A percentile compares a stretch with the other conserved stretches of the same genome.
These are phyloP conservation scores for Prosopis cineraria DNA, from an alignment of 306 rosid species.

Conservation along the genomic window DNA sequence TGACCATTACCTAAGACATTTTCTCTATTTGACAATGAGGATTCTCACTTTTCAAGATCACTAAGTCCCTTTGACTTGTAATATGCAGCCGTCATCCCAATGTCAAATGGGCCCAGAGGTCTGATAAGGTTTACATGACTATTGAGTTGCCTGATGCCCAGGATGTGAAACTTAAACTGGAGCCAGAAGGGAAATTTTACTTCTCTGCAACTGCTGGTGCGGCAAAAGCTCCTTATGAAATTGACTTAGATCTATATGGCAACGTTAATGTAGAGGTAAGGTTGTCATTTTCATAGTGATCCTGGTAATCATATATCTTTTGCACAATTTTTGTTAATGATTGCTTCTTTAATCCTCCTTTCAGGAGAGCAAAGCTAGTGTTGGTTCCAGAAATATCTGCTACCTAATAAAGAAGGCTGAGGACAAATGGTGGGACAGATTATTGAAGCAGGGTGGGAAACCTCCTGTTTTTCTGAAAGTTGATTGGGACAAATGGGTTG, in stretches of 20 bases:
- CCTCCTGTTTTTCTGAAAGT: slow-evolving; percentile 66
- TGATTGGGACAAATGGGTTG: slow-evolving; percentile 88
- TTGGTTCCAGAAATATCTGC: slow-evolving; percentile 59
- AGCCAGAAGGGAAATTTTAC: slow-evolving; percentile 72
- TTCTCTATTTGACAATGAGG: neutral
- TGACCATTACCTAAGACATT: neutral
- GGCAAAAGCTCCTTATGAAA: slow-evolving; percentile 59
- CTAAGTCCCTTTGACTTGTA: slow-evolving; percentile 16
- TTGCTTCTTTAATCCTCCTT: slow-evolving; percentile 8
- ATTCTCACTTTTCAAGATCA: neutral
- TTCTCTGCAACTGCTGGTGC: slow-evolving; percentile 60
- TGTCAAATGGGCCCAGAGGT: slow-evolving; percentile 81
- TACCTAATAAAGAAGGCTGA: slow-evolving; percentile 62
- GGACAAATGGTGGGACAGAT: slow-evolving; percentile 67
- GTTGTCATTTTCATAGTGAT: neutral
- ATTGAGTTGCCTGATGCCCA: slow-evolving; percentile 69
- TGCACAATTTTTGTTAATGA: neutral
- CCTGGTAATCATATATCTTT: slow-evolving; percentile 13
- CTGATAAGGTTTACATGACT: slow-evolving; percentile 58
- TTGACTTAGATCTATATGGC: slow-evolving; percentile 62
- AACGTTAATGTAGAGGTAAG: slow-evolving; percentile 56
- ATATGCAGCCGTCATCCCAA: slow-evolving; percentile 68
- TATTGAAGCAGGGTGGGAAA: slow-evolving; percentile 65
- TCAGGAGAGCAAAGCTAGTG: slow-evolving; percentile 65
- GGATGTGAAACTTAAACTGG: slow-evolving; percentile 64